A percentile compares a stretch with the other conserved stretches of the same genome.
Evolutionary conservation across 75 land plant species (phyloP).

Genomic region (Pinus taeda): DNA sequence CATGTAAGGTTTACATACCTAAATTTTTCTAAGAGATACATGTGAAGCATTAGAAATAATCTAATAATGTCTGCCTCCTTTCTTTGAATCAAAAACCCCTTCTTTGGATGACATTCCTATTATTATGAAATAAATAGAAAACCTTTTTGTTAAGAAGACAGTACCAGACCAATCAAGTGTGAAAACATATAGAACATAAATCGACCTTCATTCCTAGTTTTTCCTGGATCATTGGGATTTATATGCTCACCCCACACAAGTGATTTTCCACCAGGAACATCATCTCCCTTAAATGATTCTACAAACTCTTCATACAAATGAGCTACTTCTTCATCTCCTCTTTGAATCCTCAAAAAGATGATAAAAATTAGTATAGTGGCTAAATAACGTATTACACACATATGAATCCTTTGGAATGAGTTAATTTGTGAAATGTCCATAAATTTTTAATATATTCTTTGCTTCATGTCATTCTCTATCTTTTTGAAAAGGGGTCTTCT

Average conservation of each 20-base stretch:
- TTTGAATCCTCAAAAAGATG: constrained; percentile 20
- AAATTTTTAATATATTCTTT: constrained; percentile 30
- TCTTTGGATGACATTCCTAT: constrained; percentile 89
- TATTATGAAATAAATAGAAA: constrained; percentile 69
- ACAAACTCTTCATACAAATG: constrained; percentile 62
- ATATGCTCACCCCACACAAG: constrained; percentile 56
- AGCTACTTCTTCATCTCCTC: constrained; percentile 58
- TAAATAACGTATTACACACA: background rate
- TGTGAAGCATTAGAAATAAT: constrained; percentile 9
- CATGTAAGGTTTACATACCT: constrained; percentile 3
- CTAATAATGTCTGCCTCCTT: constrained; percentile 71
- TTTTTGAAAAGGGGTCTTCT: constrained; percentile 60
- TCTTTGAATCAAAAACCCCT: constrained; percentile 83
- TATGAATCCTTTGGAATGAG: background rate
- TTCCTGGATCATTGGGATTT: constrained; percentile 37
- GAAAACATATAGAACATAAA: background rate
- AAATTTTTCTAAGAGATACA: constrained; percentile 9
- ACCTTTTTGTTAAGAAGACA: constrained; percentile 32
- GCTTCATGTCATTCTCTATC: constrained; percentile 57
- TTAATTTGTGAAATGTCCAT: background rate
- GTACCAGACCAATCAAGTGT: constrained; percentile 15
- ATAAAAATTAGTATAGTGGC: background rate
- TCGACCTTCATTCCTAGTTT: constrained; percentile 16
- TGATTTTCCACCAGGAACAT: constrained; percentile 49
- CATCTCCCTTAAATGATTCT: constrained; percentile 55